Evolutionary conservation across 352 stramenopile species (phyloP), one percentile per base, ranked within the genome.

Genomic region (Phytopythium delawarense): DNA sequence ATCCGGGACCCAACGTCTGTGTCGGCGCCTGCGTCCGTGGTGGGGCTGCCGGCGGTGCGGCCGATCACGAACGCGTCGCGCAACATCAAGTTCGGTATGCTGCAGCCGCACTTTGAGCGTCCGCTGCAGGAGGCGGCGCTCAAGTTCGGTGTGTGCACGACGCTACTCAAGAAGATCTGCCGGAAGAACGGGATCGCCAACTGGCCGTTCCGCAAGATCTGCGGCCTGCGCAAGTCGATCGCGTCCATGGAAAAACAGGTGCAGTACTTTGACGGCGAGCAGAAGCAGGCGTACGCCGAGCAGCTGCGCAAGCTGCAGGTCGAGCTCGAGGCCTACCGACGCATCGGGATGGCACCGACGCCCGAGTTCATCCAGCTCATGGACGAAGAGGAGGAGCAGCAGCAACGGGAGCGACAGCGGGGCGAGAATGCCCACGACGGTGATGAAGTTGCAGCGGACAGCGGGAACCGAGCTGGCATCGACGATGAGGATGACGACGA

Each of bases 81-180:
- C 20, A 76, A 81, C 49, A 81, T 88, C 59, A 86, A 53, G 40
- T 84, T 88, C 12, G 62, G 34, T 6, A 86, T 86, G 76, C 62
- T 88, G 40, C 76, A 81, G 53, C 66, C 66, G 30, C 78, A 88
- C 56, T 90, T 90, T 58, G 66, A 88, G 39, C 68, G 76, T 6
- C 76, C 80, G 21, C 46, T 90, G 45, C 72, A 82, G 45, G 74
- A 79, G 23, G 78, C 78, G 2, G 78, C 76, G 18, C 64, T 74
- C 46, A 74, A 71, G 32, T 88, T 88, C 61, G 78, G 78, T 4
- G 71, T 89, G 16, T 90, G 80, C 50, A 88, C 75, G 30, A 90
- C 80, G 20, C 37, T 88, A 7, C 62, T 90, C 42, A 90, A 90
- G 70, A 88, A 87, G 21, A 87, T 90, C 52, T 88, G 78, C 57